Conservation (phyloP, 1,139 yeast genomes). For the Saccharomycopsis hybrid region DNA sequence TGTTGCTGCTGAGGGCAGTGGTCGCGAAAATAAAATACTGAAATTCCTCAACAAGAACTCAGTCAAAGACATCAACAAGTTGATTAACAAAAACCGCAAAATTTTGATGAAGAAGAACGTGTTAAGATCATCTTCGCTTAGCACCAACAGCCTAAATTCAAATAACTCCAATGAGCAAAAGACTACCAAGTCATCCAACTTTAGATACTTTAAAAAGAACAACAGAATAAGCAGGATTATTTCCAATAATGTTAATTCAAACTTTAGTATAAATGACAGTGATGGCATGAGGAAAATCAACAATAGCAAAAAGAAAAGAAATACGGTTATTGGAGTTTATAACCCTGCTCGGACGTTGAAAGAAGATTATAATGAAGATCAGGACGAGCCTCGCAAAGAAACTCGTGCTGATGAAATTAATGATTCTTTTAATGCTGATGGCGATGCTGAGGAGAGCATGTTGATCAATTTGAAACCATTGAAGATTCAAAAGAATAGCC, state of each 20-base stretch:
- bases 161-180: background rate
- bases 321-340: conserved; percentile 5
- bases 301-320: conserved; percentile 5
- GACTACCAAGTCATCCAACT: conserved; percentile 1
- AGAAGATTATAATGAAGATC: background rate
- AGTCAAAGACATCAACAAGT: background rate
- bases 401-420: background rate
- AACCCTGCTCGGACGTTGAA: background rate
- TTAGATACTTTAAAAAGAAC: conserved; percentile 8
- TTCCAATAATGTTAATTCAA: conserved; percentile 14
- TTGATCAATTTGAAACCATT: conserved; percentile 12
- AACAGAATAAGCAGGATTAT: conserved; percentile 15
- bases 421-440: no score
- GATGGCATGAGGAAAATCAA: background rate
- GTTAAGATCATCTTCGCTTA: background rate
- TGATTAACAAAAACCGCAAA: conserved; percentile 1
- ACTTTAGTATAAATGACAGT: conserved; percentile 5
- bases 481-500: conserved; percentile 11
- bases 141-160: conserved; percentile 1
- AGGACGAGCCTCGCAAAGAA: background rate
- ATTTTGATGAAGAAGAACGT: background rate
- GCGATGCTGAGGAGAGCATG: conserved; percentile 5
- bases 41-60: no score
- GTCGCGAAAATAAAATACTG: no score
- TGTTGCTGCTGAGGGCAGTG: no score